Conservation (phyloP, 164 flowering plant species). For the Aristolochia californica region DNA sequence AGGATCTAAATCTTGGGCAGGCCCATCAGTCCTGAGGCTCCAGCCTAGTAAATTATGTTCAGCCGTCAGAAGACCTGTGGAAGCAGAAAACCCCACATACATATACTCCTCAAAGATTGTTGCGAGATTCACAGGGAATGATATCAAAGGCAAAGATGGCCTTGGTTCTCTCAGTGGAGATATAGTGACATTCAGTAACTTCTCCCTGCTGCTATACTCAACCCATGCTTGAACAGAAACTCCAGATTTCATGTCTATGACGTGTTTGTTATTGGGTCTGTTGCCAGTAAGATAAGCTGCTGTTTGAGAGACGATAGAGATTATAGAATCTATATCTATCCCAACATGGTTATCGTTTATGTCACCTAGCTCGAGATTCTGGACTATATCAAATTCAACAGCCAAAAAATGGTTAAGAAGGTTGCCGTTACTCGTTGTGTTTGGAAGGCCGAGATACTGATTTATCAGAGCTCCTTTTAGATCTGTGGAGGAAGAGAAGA, state of each 20-base stretch:
- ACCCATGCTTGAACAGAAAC: slow-evolving; percentile 33
- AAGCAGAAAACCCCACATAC: slow-evolving; percentile 45
- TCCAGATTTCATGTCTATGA: slow-evolving; percentile 17
- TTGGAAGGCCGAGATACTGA: slow-evolving; percentile 31
- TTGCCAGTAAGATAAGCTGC: slow-evolving; percentile 9
- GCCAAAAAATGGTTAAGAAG: slow-evolving; percentile 21
- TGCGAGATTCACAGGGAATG: slow-evolving; percentile 14
- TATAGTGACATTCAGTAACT: slow-evolving; percentile 28
- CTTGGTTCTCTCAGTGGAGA: slow-evolving; percentile 13
- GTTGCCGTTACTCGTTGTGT: slow-evolving; percentile 4
- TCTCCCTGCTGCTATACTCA: slow-evolving; percentile 23
- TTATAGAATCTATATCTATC: too few relatives aligned
- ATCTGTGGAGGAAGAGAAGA: slow-evolving; percentile 16
- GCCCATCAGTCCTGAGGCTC: slow-evolving; percentile 36
- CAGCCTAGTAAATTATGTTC: slow-evolving; percentile 38
- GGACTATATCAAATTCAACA: slow-evolving; percentile 36
- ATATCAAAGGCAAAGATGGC: slow-evolving; percentile 25
- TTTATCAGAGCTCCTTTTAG: slow-evolving; percentile 17
- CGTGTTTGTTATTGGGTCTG: slow-evolving; percentile 15
- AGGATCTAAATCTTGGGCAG: slow-evolving; percentile 16
- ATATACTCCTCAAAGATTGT: slow-evolving; percentile 14
- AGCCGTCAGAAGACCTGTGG: slow-evolving; percentile 32
- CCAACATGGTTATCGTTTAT: too few relatives aligned
- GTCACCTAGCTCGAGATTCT: too few relatives aligned
- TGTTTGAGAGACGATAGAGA: not conserved